phyloP scores from a whole-genome alignment of 1,284 basidiomycete species.

The Moesziomyces sp. region DNA sequence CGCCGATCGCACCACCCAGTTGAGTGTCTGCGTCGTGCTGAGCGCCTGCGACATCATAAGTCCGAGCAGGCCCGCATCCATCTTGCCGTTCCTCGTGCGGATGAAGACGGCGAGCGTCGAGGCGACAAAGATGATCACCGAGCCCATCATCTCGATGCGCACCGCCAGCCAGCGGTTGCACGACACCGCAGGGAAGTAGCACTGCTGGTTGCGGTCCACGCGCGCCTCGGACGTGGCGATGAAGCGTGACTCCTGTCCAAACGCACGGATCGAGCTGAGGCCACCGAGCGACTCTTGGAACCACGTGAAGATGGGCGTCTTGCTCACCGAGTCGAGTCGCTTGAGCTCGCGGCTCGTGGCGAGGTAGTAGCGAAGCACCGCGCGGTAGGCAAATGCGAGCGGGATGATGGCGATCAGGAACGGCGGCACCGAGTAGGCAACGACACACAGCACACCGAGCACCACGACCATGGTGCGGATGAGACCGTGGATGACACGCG shows the following conservation, averaged over 20 bases:
- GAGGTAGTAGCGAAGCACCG: conserved; percentile 77
- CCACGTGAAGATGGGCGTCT: conserved; percentile 85
- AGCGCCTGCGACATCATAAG: conserved; percentile 80
- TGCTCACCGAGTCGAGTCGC: conserved; percentile 87
- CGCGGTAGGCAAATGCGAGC: conserved; percentile 59
- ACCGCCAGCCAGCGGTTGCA: conserved; percentile 85
- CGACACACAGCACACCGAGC: conserved; percentile 77
- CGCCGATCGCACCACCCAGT: conserved; percentile 86
- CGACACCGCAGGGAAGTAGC: conserved; percentile 76
- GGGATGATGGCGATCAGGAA: conserved; percentile 75
- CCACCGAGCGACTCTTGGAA: conserved; percentile 84
- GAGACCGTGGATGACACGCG: conserved; percentile 61
- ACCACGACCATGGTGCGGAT: conserved; percentile 68
- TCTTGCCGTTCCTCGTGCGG: conserved; percentile 69
- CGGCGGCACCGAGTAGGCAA: conserved; percentile 77
- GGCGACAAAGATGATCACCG: conserved; percentile 80
- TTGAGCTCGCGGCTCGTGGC: conserved; percentile 90
- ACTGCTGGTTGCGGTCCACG: conserved; percentile 81
- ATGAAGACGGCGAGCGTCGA: conserved; percentile 78
- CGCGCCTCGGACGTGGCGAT: conserved; percentile 80
- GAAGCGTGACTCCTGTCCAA: conserved; percentile 73
- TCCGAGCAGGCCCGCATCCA: conserved; percentile 91
- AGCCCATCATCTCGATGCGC: conserved; percentile 76
- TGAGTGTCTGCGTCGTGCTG: conserved; percentile 71
- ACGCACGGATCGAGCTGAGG: conserved; percentile 82